phyloP scores from a whole-genome alignment of 2,329 filamentous ascomycete genomes.

The Tricladium varicosporioides region DNA sequence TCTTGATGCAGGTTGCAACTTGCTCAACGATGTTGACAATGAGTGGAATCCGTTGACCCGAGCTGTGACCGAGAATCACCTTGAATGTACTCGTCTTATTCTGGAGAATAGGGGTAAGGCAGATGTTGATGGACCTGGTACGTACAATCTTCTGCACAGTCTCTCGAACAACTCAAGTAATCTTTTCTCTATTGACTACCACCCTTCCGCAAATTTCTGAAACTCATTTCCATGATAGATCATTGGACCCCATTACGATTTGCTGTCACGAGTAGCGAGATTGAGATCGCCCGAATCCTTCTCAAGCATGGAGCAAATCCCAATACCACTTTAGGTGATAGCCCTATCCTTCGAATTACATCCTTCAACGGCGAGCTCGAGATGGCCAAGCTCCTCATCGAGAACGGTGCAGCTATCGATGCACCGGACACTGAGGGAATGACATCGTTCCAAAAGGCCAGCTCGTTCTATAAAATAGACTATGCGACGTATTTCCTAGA shows the following conservation, averaged over 20 bases:
- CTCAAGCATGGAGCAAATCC: background rate
- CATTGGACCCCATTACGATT: background rate
- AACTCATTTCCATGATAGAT: too few species aligned
- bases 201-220: too few species aligned
- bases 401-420: constrained; percentile 1
- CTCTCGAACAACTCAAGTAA: too few species aligned
- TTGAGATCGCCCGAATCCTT: background rate
- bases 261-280: background rate
- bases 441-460: background rate
- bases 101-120: background rate
- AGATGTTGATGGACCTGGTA: background rate
- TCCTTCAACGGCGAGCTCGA: background rate
- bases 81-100: background rate
- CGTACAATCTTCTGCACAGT: too few species aligned
- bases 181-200: too few species aligned
- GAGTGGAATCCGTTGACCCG: background rate
- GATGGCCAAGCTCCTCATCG: constrained; percentile 3
- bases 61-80: background rate
- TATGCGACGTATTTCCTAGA: background rate
- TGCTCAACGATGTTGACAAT: background rate
- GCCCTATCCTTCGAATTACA: background rate
- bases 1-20: background rate
- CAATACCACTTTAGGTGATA: background rate
- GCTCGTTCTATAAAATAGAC: background rate
- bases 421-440: background rate